Evolutionary conservation across 1,284 basidiomycete species (phyloP).

Genomic region (Tilletiaria anomala): DNA sequence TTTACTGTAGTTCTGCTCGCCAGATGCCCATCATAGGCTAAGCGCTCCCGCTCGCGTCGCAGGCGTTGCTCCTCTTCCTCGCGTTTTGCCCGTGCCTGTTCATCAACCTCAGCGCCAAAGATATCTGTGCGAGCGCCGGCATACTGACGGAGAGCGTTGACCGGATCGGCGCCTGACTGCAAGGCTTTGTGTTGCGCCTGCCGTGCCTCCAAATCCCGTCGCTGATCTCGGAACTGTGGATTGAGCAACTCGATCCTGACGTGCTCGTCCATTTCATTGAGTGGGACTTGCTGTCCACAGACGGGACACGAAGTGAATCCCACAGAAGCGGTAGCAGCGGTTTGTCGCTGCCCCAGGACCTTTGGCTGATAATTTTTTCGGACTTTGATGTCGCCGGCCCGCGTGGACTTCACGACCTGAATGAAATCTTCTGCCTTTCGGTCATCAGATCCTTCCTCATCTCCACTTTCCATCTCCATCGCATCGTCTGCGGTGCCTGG

Average conservation of each 20-base stretch:
- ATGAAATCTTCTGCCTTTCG: not conserved
- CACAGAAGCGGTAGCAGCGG: slow-evolving; percentile 2
- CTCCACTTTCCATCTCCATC: slow-evolving; percentile 11
- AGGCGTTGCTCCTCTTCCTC: slow-evolving; percentile 25
- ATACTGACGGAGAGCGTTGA: slow-evolving; percentile 25
- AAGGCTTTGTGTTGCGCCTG: slow-evolving; percentile 32
- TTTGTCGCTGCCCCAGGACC: slow-evolving; percentile 13
- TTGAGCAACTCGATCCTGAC: slow-evolving; percentile 96
- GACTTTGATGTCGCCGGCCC: slow-evolving; percentile 45
- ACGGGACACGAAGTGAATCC: slow-evolving; percentile 65
- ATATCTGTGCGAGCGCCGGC: slow-evolving; percentile 27
- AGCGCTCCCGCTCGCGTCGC: slow-evolving; percentile 31
- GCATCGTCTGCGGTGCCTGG: slow-evolving; percentile 37
- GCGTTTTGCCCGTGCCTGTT: slow-evolving; percentile 17
- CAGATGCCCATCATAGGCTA: slow-evolving; percentile 36
- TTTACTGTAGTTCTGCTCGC: slow-evolving; percentile 16
- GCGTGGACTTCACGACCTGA: slow-evolving; percentile 7
- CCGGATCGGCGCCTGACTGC: slow-evolving; percentile 31
- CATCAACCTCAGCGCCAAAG: slow-evolving; percentile 21
- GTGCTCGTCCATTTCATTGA: slow-evolving; percentile 90
- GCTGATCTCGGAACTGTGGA: slow-evolving; percentile 49
- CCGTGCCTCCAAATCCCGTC: slow-evolving; percentile 26
- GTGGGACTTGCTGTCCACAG: slow-evolving; percentile 82
- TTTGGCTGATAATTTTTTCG: slow-evolving; percentile 64
- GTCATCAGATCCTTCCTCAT: slow-evolving; percentile 46